Evolutionary conservation across 176 grass and related monocot species (phyloP).

Genomic region (Cenchrus fungigraminus): DNA sequence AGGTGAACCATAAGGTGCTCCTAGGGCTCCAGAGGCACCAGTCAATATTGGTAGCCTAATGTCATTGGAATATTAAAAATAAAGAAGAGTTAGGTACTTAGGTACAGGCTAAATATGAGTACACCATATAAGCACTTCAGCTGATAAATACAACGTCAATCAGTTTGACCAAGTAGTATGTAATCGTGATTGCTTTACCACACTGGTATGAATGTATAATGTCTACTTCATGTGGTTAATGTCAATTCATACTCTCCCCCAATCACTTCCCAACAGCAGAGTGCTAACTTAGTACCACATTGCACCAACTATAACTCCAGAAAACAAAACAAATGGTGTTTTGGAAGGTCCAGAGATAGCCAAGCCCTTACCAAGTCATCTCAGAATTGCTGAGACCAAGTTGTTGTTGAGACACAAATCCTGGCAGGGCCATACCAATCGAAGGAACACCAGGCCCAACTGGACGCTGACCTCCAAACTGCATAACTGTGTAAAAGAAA

Average conservation of each 20-base stretch:
- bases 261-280: not conserved
- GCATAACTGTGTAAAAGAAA: constrained; percentile 68
- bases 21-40: constrained; percentile 59
- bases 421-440: constrained; percentile 87
- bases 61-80: constrained; percentile 30
- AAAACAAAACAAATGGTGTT: no score
- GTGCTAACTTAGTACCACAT: not conserved
- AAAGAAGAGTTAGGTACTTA: not conserved
- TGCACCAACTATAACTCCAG: no score
- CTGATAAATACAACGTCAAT: not conserved
- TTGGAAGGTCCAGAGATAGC: no score
- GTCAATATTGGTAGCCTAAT: constrained; percentile 79
- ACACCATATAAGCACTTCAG: not conserved
- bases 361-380: constrained; percentile 77
- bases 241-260: not conserved
- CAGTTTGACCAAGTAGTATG: not conserved
- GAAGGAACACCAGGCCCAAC: constrained; percentile 76
- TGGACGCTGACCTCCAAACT: constrained; percentile 76
- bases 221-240: constrained; percentile 2
- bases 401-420: constrained; percentile 91
- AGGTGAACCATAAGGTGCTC: constrained; percentile 69
- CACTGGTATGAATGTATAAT: not conserved
- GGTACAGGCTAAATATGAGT: constrained; percentile 24
- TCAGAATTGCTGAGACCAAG: constrained; percentile 78
- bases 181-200: constrained; percentile 16